phyloP scores from a whole-genome alignment of 805 yeast species.

The Metahyphopichia silvanorum region DNA sequence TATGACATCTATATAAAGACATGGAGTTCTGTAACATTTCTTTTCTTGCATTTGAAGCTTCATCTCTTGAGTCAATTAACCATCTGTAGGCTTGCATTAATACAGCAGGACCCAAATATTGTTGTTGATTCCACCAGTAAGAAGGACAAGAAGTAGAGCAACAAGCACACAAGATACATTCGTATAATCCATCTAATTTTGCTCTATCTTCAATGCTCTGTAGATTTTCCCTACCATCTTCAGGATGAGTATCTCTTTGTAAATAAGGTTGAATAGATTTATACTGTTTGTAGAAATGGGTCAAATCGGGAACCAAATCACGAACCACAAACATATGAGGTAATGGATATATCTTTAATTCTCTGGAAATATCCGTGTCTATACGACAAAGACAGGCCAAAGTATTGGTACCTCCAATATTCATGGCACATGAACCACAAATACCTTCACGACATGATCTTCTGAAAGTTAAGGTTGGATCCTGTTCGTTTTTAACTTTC shows the following conservation, averaged over 20 bases:
- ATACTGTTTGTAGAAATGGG: conserved; percentile 97
- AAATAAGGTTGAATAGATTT: conserved; percentile 96
- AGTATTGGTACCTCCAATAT: conserved; percentile 96
- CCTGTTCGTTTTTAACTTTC: conserved; percentile 96
- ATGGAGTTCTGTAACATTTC: conserved; percentile 92
- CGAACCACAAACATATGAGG: conserved; percentile 98
- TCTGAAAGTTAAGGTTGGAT: conserved; percentile 91
- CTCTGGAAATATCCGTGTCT: conserved; percentile 72
- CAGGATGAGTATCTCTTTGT: conserved; percentile 77
- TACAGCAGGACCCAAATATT: conserved; percentile 98
- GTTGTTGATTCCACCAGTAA: conserved; percentile 99
- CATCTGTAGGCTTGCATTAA: conserved; percentile 99
- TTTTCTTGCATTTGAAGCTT: conserved; percentile 77
- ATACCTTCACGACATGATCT: conserved; percentile 99
- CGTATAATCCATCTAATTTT: conserved; percentile 95
- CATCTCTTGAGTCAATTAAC: conserved; percentile 96
- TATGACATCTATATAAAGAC: conserved; percentile 98
- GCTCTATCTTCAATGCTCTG: conserved; percentile 91
- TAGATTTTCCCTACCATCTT: conserved; percentile 88
- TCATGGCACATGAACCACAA: conserved; percentile 99
- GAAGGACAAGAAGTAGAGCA: conserved; percentile 99
- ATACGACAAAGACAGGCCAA: conserved; percentile 95
- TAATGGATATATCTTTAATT: conserved; percentile 87
- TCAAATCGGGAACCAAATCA: conserved; percentile 96
- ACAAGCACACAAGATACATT: conserved; percentile 97